Evolutionary conservation across 805 yeast species (phyloP).

Genomic region (Zygoascus biomembranicola): DNA sequence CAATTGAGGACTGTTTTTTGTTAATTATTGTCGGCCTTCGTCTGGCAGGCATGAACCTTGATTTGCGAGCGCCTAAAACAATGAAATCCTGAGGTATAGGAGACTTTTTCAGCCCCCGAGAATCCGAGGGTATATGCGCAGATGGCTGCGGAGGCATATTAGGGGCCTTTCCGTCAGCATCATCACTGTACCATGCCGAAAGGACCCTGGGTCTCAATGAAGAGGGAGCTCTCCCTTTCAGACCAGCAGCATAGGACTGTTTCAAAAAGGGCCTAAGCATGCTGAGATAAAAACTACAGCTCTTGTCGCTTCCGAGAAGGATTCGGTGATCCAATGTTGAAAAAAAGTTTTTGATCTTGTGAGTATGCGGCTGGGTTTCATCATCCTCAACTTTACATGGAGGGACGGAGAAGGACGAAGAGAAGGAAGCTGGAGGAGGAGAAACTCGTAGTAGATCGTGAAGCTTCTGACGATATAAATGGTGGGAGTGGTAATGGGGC

Average conservation of each 20-base stretch:
- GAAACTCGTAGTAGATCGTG: background rate
- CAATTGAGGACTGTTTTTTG: constrained; percentile 6
- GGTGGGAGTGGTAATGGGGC: too few relatives aligned
- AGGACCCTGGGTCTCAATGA: background rate
- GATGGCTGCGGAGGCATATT: background rate
- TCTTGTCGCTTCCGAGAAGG: too few relatives aligned
- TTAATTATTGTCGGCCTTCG: constrained; percentile 5
- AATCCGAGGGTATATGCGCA: background rate
- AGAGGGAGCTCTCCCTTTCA: background rate
- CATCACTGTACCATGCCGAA: background rate
- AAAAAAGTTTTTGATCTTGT: background rate
- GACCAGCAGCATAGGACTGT: background rate
- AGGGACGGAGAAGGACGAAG: background rate
- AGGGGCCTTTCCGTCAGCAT: background rate
- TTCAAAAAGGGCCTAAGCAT: background rate
- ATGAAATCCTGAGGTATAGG: constrained; percentile 9
- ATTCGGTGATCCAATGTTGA: background rate
- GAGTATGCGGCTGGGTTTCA: background rate
- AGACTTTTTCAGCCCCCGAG: background rate
- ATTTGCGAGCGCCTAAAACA: constrained; percentile 16
- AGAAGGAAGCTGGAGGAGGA: background rate
- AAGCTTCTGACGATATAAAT: background rate
- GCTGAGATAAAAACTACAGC: background rate
- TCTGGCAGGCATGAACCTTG: constrained; percentile 13
- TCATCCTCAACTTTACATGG: background rate